Conservation (phyloP, 495 filamentous ascomycete species). For the Penicillium ochrochloron region DNA sequence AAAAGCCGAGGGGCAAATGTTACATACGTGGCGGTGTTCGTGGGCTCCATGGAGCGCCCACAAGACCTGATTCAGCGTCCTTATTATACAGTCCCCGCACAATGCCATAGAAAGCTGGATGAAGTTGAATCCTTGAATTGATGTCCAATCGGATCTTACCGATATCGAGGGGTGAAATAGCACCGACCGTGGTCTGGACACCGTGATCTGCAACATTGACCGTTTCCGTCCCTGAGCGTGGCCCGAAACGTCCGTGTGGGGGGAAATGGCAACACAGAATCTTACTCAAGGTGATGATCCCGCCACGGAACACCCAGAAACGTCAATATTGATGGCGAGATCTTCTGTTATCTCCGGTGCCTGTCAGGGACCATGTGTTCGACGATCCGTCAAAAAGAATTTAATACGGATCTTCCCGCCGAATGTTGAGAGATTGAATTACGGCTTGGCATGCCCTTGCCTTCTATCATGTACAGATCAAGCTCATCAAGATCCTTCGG, state of each 20-base stretch:
- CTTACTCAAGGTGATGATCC: neutral
- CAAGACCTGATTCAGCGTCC: neutral
- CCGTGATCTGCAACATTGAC: neutral
- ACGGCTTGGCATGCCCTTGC: neutral
- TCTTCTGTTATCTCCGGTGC: neutral
- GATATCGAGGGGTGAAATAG: neutral
- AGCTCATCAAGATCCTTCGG: neutral
- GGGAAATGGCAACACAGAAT: neutral
- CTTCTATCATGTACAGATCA: constrained; percentile 3
- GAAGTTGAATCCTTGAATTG: neutral
- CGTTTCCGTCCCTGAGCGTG: constrained; percentile 6
- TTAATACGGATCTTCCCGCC: neutral
- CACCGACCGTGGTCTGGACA: neutral
- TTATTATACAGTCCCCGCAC: neutral
- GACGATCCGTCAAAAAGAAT: neutral
- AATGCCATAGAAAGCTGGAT: neutral
- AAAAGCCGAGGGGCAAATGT: neutral
- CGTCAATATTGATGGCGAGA: neutral
- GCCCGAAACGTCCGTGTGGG: constrained; percentile 1
- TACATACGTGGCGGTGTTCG: neutral
- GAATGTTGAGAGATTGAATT: neutral
- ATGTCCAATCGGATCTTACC: neutral
- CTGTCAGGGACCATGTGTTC: neutral
- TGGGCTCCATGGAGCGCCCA: neutral
- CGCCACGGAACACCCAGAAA: neutral